phyloP scores from a whole-genome alignment of 352 stramenopile species.

The Globisporangium paroecandrum region DNA sequence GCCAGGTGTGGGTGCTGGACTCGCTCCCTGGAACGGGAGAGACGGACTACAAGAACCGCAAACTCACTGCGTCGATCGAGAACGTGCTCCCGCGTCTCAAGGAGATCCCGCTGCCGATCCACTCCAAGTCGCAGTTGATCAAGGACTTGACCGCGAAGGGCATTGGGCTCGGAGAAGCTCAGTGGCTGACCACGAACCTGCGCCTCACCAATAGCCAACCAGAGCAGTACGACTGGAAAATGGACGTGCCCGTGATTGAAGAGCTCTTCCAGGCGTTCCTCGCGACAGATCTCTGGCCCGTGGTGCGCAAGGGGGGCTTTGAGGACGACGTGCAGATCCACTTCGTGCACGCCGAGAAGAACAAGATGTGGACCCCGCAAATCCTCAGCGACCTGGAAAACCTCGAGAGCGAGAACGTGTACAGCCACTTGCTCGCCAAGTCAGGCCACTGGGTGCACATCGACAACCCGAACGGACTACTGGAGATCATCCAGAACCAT shows the following conservation, averaged over 20 bases:
- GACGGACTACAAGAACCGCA: conserved; percentile 62
- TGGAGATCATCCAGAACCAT: conserved; percentile 59
- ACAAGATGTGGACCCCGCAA: conserved; percentile 68
- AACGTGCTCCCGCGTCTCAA: conserved; percentile 66
- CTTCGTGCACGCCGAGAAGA: conserved; percentile 74
- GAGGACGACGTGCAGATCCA: conserved; percentile 50
- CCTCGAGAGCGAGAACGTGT: conserved; percentile 43
- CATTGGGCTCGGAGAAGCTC: conserved; percentile 56
- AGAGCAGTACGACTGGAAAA: conserved; percentile 80
- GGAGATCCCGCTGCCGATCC: conserved; percentile 67
- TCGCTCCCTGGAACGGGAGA: conserved; percentile 56
- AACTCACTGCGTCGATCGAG: conserved; percentile 68
- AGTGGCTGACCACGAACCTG: conserved; percentile 84
- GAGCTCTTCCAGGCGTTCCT: conserved; percentile 71
- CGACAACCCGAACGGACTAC: conserved; percentile 71
- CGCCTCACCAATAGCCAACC: conserved; percentile 40
- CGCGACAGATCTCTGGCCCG: conserved; percentile 60
- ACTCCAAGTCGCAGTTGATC: conserved; percentile 64
- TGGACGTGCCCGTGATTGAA: conserved; percentile 73
- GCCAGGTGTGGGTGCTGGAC: conserved; percentile 72
- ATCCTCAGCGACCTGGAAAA: conserved; percentile 43
- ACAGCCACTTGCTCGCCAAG: conserved; percentile 65
- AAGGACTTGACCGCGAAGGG: conserved; percentile 58
- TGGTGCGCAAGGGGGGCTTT: conserved; percentile 34
- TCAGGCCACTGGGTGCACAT: conserved; percentile 86